phyloP scores from a whole-genome alignment of 116 monocot species.

The Zostera marina region DNA sequence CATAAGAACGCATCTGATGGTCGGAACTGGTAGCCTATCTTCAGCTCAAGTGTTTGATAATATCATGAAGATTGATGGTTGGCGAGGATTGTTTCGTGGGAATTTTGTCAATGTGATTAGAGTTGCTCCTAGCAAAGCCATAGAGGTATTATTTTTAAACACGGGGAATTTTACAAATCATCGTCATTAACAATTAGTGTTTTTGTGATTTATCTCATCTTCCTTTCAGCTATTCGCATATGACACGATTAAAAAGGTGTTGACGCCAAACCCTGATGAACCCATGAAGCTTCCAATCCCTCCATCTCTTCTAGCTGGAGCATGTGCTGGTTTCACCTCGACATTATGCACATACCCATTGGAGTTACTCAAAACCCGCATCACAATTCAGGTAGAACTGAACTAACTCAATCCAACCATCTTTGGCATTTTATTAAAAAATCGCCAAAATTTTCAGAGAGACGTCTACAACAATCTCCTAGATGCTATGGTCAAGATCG shows the following conservation, averaged over 20 bases:
- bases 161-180: too few species aligned
- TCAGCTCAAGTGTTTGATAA: conserved; percentile 50
- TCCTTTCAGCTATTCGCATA: conserved; percentile 68
- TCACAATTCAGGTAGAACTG: conserved; percentile 80
- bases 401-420: too few species aligned
- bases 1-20: conserved; percentile 88
- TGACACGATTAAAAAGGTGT: conserved; percentile 67
- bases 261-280: conserved; percentile 44
- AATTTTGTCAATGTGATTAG: conserved; percentile 91
- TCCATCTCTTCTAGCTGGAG: conserved; percentile 75
- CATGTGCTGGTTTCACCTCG: conserved; percentile 85
- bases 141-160: conserved; percentile 39
- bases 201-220: too few species aligned
- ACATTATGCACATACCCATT: conserved; percentile 82
- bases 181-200: neutral
- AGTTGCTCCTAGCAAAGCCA: conserved; percentile 89
- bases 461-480: conserved; percentile 68
- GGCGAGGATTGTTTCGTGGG: conserved; percentile 88
- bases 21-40: conserved; percentile 63
- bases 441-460: conserved; percentile 23
- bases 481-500: conserved; percentile 77
- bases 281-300: conserved; percentile 46
- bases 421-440: too few species aligned
- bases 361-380: conserved; percentile 83
- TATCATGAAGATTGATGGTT: conserved; percentile 83